Conservation (phyloP, 495 filamentous ascomycete genomes). For the Penicillium mononematosum region DNA sequence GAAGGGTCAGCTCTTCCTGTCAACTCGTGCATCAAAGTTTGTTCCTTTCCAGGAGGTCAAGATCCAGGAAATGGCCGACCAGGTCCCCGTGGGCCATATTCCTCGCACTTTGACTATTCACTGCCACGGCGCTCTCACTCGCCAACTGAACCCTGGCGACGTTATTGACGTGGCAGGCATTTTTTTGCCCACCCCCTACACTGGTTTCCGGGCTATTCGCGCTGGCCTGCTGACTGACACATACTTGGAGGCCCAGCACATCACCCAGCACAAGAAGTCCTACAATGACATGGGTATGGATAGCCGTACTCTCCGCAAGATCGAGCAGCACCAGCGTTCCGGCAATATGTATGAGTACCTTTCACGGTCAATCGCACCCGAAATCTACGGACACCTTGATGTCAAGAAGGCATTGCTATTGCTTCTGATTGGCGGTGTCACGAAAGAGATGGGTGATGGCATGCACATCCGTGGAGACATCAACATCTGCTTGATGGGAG, state of each 20-base stretch:
- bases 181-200: slow-evolving; percentile 96
- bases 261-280: slow-evolving; percentile 94
- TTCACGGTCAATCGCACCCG: slow-evolving; percentile 91
- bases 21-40: slow-evolving; percentile 93
- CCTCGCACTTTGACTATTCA: slow-evolving; percentile 85
- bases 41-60: slow-evolving; percentile 97
- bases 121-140: slow-evolving; percentile 80
- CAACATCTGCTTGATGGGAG: slow-evolving; percentile 98
- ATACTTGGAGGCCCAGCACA: slow-evolving; percentile 90
- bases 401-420: slow-evolving; percentile 97
- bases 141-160: slow-evolving; percentile 89
- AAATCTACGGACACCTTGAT: slow-evolving; percentile 94
- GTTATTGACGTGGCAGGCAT: slow-evolving; percentile 90
- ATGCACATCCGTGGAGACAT: slow-evolving; percentile 99
- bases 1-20: slow-evolving; percentile 89
- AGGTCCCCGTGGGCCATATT: slow-evolving; percentile 97
- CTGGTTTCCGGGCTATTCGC: slow-evolving; percentile 93
- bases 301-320: slow-evolving; percentile 69
- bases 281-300: slow-evolving; percentile 87
- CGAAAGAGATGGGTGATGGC: slow-evolving; percentile 94
- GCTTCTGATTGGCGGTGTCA: slow-evolving; percentile 92
- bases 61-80: slow-evolving; percentile 97
- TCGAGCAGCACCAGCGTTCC: slow-evolving; percentile 73
- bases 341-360: slow-evolving; percentile 94
- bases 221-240: slow-evolving; percentile 95